A percentile compares a stretch with the other conserved stretches of the same genome.
Evolutionary conservation across 2,329 filamentous ascomycete genomes (phyloP).

Genomic region (Scleromitrula shiraiana): DNA sequence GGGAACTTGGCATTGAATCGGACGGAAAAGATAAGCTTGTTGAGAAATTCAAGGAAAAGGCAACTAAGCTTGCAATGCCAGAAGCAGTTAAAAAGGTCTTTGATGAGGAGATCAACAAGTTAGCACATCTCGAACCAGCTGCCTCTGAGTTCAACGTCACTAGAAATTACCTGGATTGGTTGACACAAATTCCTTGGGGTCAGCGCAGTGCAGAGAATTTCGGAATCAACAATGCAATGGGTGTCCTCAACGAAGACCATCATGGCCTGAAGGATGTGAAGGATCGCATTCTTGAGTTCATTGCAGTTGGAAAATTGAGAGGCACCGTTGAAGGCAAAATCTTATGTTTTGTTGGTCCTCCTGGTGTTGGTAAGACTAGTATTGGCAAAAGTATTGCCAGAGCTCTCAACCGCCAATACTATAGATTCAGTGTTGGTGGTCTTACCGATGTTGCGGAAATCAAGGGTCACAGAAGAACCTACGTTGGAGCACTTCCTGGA

Average conservation of each 20-base stretch:
- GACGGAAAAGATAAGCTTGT: constrained; percentile 98
- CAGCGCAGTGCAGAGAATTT: constrained; percentile 95
- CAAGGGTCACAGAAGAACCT: constrained; percentile 93
- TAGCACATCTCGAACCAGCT: constrained; percentile 87
- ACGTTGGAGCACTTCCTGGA: constrained; percentile 89
- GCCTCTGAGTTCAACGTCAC: constrained; percentile 99
- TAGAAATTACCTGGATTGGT: constrained; percentile 95
- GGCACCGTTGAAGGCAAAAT: constrained; percentile 98
- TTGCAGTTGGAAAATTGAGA: constrained; percentile 92
- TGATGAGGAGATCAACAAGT: constrained; percentile 95
- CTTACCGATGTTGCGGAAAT: constrained; percentile 97
- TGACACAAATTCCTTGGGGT: constrained; percentile 97
- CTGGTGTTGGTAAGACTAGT: constrained; percentile 96
- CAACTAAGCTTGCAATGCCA: constrained; percentile 88
- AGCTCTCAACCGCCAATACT: constrained; percentile 92
- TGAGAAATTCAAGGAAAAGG: constrained; percentile 96
- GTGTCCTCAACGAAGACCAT: constrained; percentile 90
- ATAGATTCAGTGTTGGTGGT: constrained; percentile 95
- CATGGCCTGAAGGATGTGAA: constrained; percentile 97
- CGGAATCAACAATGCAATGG: constrained; percentile 82
- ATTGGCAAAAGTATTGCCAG: constrained; percentile 97
- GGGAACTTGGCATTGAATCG: constrained; percentile 91
- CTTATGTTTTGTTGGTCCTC: constrained; percentile 91
- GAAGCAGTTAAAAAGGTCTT: constrained; percentile 96
- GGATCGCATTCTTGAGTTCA: constrained; percentile 95